Conservation (phyloP, 805 yeast species). For the Torulaspora microellipsoides region DNA sequence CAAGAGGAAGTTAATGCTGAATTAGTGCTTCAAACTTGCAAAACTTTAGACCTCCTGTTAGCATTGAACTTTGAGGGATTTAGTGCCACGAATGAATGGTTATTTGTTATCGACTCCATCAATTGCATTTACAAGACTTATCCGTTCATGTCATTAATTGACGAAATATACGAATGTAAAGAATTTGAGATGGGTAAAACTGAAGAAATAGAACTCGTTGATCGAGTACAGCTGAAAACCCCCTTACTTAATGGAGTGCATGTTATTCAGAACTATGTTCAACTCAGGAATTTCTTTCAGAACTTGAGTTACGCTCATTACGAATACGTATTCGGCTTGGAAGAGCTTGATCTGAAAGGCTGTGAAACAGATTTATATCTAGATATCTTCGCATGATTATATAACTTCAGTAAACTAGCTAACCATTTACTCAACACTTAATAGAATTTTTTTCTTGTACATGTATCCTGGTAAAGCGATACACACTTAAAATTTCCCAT, state of each 20-base stretch:
- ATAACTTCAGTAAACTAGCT: background rate
- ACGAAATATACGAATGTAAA: constrained; percentile 39
- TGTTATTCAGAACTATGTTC: constrained; percentile 19
- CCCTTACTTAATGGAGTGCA: constrained; percentile 32
- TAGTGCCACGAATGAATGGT: constrained; percentile 69
- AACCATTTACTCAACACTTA: background rate
- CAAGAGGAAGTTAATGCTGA: constrained; percentile 31
- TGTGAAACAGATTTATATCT: constrained; percentile 53
- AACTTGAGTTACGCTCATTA: constrained; percentile 30
- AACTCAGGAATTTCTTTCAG: constrained; percentile 28
- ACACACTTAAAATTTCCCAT: constrained; percentile 86
- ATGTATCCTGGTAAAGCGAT: constrained; percentile 44
- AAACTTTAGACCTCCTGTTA: constrained; percentile 70
- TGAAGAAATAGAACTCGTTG: constrained; percentile 21
- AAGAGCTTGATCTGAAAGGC: constrained; percentile 37
- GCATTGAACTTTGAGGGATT: constrained; percentile 72
- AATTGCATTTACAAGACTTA: constrained; percentile 48
- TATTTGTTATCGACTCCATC: constrained; percentile 68
- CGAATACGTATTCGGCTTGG: constrained; percentile 51
- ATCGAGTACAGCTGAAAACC: constrained; percentile 17
- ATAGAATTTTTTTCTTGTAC: constrained; percentile 3
- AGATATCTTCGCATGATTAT: constrained; percentile 45
- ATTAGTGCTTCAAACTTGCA: constrained; percentile 54
- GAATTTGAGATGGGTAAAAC: constrained; percentile 36
- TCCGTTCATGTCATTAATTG: constrained; percentile 40